Conservation (phyloP, 2,329 filamentous ascomycete species). For the Colletotrichum zoysiae region DNA sequence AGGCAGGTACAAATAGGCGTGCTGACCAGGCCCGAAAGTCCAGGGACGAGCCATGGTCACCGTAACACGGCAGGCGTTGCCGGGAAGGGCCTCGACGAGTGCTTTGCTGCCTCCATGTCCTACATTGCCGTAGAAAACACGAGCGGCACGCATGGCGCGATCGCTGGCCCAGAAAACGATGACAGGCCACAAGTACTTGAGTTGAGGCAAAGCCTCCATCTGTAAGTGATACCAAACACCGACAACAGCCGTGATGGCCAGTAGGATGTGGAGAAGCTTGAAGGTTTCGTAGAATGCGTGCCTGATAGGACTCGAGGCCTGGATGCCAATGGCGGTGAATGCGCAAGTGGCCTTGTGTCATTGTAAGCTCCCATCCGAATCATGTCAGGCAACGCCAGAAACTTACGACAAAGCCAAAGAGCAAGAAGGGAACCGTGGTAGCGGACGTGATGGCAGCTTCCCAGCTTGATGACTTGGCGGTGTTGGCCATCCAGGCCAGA, state of each 20-base stretch:
- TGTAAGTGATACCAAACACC: constrained; percentile 77
- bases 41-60: constrained; percentile 82
- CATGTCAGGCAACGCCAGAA: neutral
- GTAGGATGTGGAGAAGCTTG: constrained; percentile 77
- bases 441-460: constrained; percentile 52
- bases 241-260: constrained; percentile 70
- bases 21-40: constrained; percentile 80
- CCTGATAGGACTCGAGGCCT: constrained; percentile 77
- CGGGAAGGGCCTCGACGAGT: constrained; percentile 80
- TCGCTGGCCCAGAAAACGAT: constrained; percentile 78
- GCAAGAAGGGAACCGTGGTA: constrained; percentile 60
- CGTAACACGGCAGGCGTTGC: constrained; percentile 80
- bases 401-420: constrained; percentile 75
- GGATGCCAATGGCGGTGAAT: constrained; percentile 73
- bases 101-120: constrained; percentile 76
- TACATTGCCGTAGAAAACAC: constrained; percentile 74
- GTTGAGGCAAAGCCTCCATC: constrained; percentile 65
- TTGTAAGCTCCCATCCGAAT: constrained; percentile 30
- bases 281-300: constrained; percentile 87
- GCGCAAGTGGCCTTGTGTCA: constrained; percentile 65
- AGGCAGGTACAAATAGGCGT: constrained; percentile 85
- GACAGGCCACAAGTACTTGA: constrained; percentile 71
- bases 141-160: constrained; percentile 69
- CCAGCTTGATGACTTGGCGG: constrained; percentile 62
- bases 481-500: constrained; percentile 66